Conservation (phyloP, 2,329 filamentous ascomycete species). For the Geosmithia morbida region DNA sequence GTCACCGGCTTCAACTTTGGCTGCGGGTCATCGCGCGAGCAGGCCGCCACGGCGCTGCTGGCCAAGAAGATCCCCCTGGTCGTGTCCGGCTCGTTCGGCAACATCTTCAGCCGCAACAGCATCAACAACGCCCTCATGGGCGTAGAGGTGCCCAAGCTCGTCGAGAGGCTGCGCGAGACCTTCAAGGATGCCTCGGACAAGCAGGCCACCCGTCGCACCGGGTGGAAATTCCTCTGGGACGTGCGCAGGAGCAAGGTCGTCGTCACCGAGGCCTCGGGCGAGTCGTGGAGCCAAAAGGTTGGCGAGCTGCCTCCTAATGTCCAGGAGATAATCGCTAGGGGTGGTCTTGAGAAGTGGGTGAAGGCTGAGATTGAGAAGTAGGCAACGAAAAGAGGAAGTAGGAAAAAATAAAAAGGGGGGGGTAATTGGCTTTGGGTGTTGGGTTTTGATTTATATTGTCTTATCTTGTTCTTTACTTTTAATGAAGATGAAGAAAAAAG, state of each 20-base stretch:
- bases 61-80: constrained; percentile 71
- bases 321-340: constrained; percentile 64
- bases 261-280: constrained; percentile 51
- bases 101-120: constrained; percentile 64
- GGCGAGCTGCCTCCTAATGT: constrained; percentile 75
- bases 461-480: too few species aligned
- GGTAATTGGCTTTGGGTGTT: too few species aligned
- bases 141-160: constrained; percentile 49
- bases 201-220: constrained; percentile 55
- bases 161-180: constrained; percentile 48
- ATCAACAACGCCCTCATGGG: constrained; percentile 70
- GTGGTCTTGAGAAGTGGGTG: constrained; percentile 5
- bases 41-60: constrained; percentile 76
- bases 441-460: too few species aligned
- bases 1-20: constrained; percentile 86
- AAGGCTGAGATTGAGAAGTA: constrained; percentile 3
- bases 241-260: constrained; percentile 55
- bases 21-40: constrained; percentile 51
- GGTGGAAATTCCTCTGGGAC: constrained; percentile 78
- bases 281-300: constrained; percentile 65
- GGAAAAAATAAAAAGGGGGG: too few species aligned
- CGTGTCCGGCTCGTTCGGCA: constrained; percentile 66
- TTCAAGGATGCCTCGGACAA: constrained; percentile 36
- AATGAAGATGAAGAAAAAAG: too few species aligned
- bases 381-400: background rate